Percentiles rank a stretch among this genome's conserved stretches.
Evolutionary conservation across 2,329 filamentous ascomycete genomes (phyloP).

Genomic region (Sclerotinia minor): DNA sequence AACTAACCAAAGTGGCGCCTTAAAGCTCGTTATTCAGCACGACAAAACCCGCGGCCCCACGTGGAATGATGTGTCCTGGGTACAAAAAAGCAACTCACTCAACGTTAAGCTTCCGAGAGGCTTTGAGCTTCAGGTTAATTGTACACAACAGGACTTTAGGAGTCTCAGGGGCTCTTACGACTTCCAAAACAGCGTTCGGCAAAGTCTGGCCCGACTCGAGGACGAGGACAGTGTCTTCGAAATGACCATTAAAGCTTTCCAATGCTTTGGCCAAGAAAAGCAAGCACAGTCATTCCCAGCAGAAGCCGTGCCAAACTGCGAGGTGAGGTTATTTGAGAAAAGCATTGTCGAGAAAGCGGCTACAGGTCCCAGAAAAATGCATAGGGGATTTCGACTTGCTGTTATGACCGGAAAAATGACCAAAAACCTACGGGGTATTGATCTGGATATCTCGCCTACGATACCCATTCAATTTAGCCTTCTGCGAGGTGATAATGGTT

Average conservation of each 20-base stretch:
- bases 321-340: conserved; percentile 74
- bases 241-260: conserved; percentile 69
- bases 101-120: conserved; percentile 72
- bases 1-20: conserved; percentile 74
- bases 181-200: conserved; percentile 75
- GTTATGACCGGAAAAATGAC: conserved; percentile 75
- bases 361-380: conserved; percentile 68
- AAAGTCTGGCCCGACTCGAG: conserved; percentile 64
- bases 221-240: conserved; percentile 73
- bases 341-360: conserved; percentile 67
- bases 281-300: conserved; percentile 72
- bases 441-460: conserved; percentile 65
- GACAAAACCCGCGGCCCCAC: conserved; percentile 67
- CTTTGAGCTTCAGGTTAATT: conserved; percentile 70
- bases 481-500: conserved; percentile 68
- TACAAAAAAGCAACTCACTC: conserved; percentile 63
- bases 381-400: conserved; percentile 77
- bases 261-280: conserved; percentile 75
- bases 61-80: conserved; percentile 84
- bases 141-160: conserved; percentile 75
- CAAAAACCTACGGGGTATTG: conserved; percentile 75
- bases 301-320: conserved; percentile 70
- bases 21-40: conserved; percentile 72
- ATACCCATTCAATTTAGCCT: conserved; percentile 77
- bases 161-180: conserved; percentile 82